Evolutionary conservation across 768 basidiomycete genomes (phyloP).

Genomic region (Trametes meyenii): DNA sequence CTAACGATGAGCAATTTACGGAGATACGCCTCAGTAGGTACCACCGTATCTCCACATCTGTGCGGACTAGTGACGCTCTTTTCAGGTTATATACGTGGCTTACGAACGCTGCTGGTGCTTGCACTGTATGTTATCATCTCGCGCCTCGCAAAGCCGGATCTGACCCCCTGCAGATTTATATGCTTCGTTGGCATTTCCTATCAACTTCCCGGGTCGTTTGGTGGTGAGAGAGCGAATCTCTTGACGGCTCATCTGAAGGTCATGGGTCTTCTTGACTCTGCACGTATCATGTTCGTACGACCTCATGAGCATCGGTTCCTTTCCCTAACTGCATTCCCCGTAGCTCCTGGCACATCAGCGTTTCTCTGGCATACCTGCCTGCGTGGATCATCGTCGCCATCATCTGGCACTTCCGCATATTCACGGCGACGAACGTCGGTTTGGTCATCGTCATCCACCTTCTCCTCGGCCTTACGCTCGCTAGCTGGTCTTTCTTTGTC

Average conservation of each 20-base stretch:
- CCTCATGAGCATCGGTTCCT: not conserved
- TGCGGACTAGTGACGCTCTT: not conserved
- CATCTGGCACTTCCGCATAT: conserved; percentile 70
- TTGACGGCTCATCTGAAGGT: conserved; percentile 76
- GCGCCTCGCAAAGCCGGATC: no score
- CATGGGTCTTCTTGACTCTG: conserved; percentile 77
- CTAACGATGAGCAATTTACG: conserved; percentile 63
- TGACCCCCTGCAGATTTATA: conserved; percentile 52
- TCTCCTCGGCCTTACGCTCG: conserved; percentile 65
- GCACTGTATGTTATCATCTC: conserved; percentile 50
- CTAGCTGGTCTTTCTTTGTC: conserved; percentile 73
- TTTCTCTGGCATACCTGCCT: conserved; percentile 70
- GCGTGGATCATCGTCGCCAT: conserved; percentile 73
- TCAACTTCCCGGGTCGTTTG: conserved; percentile 73
- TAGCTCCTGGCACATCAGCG: conserved; percentile 66
- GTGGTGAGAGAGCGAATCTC: conserved; percentile 63
- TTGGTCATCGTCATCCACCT: conserved; percentile 67
- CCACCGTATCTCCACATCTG: no score
- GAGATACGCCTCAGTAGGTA: conserved; percentile 57
- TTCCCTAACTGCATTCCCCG: not conserved
- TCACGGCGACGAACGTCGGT: conserved; percentile 57
- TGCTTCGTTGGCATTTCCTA: conserved; percentile 75
- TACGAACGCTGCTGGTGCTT: conserved; percentile 63
- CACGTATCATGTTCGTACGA: conserved; percentile 56
- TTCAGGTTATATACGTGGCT: conserved; percentile 62